Conservation (phyloP, 2,329 filamentous ascomycete species). For the Botryotinia narcissicola region DNA sequence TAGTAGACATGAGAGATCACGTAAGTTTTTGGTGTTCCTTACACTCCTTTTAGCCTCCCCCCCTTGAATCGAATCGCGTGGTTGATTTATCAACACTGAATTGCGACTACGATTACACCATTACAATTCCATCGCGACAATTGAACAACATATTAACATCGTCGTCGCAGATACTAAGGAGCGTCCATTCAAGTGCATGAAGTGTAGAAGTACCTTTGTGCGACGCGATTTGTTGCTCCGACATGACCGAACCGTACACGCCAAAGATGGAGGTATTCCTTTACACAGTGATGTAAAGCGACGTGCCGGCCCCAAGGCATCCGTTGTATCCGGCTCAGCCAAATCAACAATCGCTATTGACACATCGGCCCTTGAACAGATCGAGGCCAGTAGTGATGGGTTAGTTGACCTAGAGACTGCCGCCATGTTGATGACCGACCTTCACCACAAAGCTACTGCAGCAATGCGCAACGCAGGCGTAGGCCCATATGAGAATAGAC, state of each 20-base stretch:
- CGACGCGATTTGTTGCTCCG: constrained; percentile 92
- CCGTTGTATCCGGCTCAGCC: constrained; percentile 60
- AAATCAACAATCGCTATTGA: constrained; percentile 82
- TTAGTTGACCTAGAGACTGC: constrained; percentile 96
- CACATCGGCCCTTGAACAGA: constrained; percentile 82
- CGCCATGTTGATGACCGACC: constrained; percentile 97
- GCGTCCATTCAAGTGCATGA: constrained; percentile 96
- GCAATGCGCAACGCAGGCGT: constrained; percentile 58
- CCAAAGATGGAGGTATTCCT: constrained; percentile 92
- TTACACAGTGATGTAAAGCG: constrained; percentile 94
- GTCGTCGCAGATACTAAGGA: constrained; percentile 83
- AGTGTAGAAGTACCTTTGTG: constrained; percentile 97
- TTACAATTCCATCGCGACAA: not conserved
- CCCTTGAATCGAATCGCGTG: constrained; percentile 26
- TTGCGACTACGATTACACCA: constrained; percentile 7
- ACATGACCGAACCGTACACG: constrained; percentile 97
- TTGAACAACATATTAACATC: constrained; percentile 21
- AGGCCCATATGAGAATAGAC: constrained; percentile 53
- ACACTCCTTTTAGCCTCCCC: constrained; percentile 21
- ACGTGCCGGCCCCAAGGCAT: constrained; percentile 67
- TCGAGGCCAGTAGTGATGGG: constrained; percentile 85
- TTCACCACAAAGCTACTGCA: constrained; percentile 91
- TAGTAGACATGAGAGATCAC: constrained; percentile 93
- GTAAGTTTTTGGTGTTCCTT: constrained; percentile 61
- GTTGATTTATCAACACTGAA: not conserved